These are phyloP conservation scores for Arctium minus DNA, from an alignment of 129 eudicot species.

Conservation along the genomic window DNA sequence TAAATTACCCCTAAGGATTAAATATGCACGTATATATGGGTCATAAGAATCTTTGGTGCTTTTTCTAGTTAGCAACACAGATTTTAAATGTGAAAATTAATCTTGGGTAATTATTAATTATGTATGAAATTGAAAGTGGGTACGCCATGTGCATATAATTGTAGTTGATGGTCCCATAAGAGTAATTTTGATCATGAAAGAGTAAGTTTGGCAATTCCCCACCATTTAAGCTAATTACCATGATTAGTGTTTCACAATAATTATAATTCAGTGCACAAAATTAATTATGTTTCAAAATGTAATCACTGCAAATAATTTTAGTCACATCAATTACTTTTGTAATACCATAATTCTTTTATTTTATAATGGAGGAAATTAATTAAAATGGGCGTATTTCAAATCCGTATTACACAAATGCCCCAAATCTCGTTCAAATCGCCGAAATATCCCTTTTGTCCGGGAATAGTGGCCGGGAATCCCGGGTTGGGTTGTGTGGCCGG, in stretches of 20 bases:
- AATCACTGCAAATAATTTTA: not conserved
- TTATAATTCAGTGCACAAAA: not conserved
- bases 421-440: too few species aligned
- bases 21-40: not conserved
- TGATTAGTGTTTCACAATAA: slow-evolving; percentile 6
- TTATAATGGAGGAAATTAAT: too few species aligned
- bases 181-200: slow-evolving; percentile 3
- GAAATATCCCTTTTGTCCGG: too few species aligned
- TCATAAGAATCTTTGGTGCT: not conserved
- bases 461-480: too few species aligned
- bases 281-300: not conserved
- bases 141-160: not conserved
- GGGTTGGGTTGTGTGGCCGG: too few species aligned
- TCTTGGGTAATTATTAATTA: not conserved
- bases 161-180: slow-evolving; percentile 2
- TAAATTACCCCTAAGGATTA: not conserved
- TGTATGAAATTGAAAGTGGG: not conserved
- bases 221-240: slow-evolving; percentile 20
- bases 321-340: not conserved
- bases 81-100: not conserved
- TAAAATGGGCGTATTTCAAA: too few species aligned
- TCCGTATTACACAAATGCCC: too few species aligned
- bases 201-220: slow-evolving; percentile 4
- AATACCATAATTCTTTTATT: not conserved
- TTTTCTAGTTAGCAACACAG: not conserved